Evolutionary conservation across 495 filamentous ascomycete species (phyloP), one percentile per base, ranked within the genome.

Genomic region (Lasiosphaeriaceae sp.): DNA sequence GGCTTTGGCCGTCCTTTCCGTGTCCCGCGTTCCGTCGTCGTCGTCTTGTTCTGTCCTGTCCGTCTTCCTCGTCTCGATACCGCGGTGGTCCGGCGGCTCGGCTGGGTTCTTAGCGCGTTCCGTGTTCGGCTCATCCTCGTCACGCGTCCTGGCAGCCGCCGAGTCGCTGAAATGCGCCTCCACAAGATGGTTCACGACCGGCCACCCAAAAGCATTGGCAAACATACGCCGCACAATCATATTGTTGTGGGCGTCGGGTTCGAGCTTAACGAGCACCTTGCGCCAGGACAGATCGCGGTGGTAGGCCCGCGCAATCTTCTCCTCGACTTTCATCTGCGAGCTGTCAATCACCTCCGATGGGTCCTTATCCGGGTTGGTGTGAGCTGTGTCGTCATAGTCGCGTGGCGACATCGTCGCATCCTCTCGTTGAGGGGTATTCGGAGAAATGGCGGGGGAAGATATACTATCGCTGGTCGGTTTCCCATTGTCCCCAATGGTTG

Each of bases 211-310:
- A 0, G 94, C 94, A 68, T 98, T 98, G 55, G 92, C 87, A 62
- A 98, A 97, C 83, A 89, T 93, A 29, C 94, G 85, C 23, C 94
- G 87, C 19, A 98, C 94, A 56, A 96, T 87, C 55, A 98, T 93
- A 68, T 98, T 98, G 71, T 98, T 98, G 71, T 98, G 94, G 2
- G 94, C 94, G 77, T 98, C 94, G 1, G 94, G 94, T 67, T 98
- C 94, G 9, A 98, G 79, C 44, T 92, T 84, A 20, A 97, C 94
- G 11, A 98, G 83, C 2, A 97, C 94, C 68, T 98, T 98, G 11
- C 94, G 87, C 94, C 94, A 98, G 4, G 88, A 87, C 19, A 98
- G 74, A 59, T 87, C 88, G 7, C 83, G 81, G 67, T 98, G 94
- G 70, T 97, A 98, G 41, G 92, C 94, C 47, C 94, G 82, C 1